Evolutionary conservation across 768 basidiomycete species (phyloP).

Genomic region (Termitomyces sp.): DNA sequence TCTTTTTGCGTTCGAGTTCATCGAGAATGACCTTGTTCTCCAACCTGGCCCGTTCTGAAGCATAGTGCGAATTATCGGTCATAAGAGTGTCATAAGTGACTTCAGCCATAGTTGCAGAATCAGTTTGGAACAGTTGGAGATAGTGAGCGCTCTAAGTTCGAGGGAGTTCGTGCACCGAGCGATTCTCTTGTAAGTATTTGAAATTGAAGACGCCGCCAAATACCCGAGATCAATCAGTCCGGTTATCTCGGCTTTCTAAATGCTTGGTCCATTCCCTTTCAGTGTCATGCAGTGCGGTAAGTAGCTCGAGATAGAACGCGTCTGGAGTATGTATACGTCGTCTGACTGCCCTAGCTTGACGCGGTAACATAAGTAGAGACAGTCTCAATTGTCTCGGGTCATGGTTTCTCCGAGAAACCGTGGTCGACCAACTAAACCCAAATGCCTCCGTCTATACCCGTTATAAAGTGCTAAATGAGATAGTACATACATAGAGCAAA

Average conservation of each 20-base stretch:
- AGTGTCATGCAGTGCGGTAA: neutral
- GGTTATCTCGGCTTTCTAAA: constrained; percentile 1
- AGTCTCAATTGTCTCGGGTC: neutral
- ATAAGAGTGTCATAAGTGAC: constrained; percentile 73
- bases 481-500: neutral
- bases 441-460: constrained; percentile 3
- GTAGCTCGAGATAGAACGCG: neutral
- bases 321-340: neutral
- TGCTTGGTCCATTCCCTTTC: neutral
- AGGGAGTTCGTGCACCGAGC: neutral
- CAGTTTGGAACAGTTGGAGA: neutral
- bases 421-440: neutral
- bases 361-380: neutral
- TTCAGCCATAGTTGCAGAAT: constrained; percentile 55
- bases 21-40: constrained; percentile 89
- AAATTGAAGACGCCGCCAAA: neutral
- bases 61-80: constrained; percentile 76
- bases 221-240: neutral
- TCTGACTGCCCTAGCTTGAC: neutral
- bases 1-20: constrained; percentile 97
- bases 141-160: neutral
- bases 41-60: constrained; percentile 69
- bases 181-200: neutral
- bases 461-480: neutral
- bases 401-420: neutral